Percentiles rank a stretch among this genome's conserved stretches.
These are phyloP conservation scores for Lophiotrema nucula DNA, from an alignment of 495 filamentous ascomycete species.

Conservation along the genomic window DNA sequence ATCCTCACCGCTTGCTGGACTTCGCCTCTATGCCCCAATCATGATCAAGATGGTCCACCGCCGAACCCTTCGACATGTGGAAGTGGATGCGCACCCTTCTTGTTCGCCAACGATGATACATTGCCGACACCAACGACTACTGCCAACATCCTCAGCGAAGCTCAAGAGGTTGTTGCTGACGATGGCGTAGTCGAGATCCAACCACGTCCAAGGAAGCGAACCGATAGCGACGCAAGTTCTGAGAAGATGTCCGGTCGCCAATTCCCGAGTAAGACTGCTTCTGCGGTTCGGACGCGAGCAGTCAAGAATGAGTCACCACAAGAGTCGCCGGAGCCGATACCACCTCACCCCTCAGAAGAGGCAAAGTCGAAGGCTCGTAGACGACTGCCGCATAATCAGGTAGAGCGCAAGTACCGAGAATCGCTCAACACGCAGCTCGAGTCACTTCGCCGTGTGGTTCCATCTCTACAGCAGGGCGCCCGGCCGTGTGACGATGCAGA, in stretches of 20 bases:
- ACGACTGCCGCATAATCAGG: slow-evolving; percentile 37
- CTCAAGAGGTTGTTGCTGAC: slow-evolving; percentile 20
- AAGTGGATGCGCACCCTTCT: slow-evolving; percentile 33
- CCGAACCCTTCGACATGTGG: slow-evolving; percentile 34
- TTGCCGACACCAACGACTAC: slow-evolving; percentile 20
- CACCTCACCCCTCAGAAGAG: slow-evolving; percentile 2
- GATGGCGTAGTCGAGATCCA: slow-evolving; percentile 35
- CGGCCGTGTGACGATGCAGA: slow-evolving; percentile 25
- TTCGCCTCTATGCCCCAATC: slow-evolving; percentile 36
- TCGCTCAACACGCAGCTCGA: slow-evolving; percentile 37
- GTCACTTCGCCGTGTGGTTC: slow-evolving; percentile 33
- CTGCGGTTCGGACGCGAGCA: background rate
- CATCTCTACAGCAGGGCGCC: slow-evolving; percentile 31
- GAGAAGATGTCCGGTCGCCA: slow-evolving; percentile 24
- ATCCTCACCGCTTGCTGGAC: slow-evolving; percentile 36
- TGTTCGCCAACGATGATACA: slow-evolving; percentile 28
- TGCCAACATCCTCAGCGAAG: background rate
- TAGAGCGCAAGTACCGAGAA: slow-evolving; percentile 39
- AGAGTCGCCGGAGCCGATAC: slow-evolving; percentile 11
- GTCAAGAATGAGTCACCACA: slow-evolving; percentile 19
- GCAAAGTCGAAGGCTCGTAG: slow-evolving; percentile 27
- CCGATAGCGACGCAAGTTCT: slow-evolving; percentile 28
- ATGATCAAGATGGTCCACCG: slow-evolving; percentile 29
- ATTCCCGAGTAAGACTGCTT: slow-evolving; percentile 16
- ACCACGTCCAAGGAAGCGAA: slow-evolving; percentile 28